Evolutionary conservation across 306 rosid species (phyloP).

Genomic region (Acmispon strigosus): DNA sequence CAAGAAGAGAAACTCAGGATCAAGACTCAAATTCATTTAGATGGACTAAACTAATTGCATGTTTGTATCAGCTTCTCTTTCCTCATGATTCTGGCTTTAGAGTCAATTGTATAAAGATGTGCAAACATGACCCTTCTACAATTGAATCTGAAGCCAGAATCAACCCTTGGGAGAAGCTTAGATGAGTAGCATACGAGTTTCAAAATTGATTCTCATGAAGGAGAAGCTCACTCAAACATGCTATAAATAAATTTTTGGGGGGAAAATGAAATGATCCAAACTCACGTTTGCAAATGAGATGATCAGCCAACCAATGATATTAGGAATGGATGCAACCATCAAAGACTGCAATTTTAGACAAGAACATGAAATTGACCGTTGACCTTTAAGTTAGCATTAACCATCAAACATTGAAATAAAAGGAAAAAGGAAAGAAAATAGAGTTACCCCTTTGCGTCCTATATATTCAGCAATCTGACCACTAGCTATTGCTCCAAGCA

Average conservation of each 20-base stretch:
- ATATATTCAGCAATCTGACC: conserved; percentile 92
- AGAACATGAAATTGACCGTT: conserved; percentile 2
- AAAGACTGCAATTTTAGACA: conserved; percentile 63
- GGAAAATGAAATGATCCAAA: conserved; percentile 5
- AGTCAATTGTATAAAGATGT: no score
- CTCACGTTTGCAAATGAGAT: conserved; percentile 90
- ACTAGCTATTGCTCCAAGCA: conserved; percentile 97
- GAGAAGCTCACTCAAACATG: no score
- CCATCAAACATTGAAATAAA: conserved; percentile 10
- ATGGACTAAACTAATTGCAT: background rate
- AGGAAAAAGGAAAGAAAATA: background rate
- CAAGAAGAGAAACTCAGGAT: background rate
- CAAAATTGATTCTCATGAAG: no score
- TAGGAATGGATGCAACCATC: conserved; percentile 90
- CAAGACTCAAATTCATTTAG: background rate
- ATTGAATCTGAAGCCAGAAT: no score
- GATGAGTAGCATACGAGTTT: no score
- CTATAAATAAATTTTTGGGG: background rate
- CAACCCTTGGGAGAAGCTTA: no score
- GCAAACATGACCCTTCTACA: no score
- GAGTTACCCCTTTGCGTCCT: conserved; percentile 93
- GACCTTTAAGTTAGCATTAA: background rate
- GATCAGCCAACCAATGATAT: conserved; percentile 81
- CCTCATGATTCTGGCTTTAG: no score
- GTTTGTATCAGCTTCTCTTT: no score